phyloP scores from a whole-genome alignment of 2,329 filamentous ascomycete genomes.

The Dothidotthia symphoricarpi region DNA sequence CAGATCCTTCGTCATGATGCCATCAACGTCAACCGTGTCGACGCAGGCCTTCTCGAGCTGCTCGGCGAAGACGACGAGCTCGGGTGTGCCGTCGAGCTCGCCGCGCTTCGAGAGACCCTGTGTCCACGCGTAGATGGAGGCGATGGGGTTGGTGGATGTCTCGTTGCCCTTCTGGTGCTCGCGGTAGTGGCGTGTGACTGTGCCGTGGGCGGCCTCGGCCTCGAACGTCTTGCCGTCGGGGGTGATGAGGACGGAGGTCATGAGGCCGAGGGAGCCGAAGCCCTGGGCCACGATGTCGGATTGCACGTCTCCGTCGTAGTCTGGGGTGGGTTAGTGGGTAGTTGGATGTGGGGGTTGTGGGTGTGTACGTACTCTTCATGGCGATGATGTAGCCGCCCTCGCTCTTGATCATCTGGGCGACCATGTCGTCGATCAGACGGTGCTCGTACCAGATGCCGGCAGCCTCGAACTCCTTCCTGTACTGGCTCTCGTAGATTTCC shows the following conservation, averaged over 20 bases:
- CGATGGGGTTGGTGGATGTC: slow-evolving; percentile 98
- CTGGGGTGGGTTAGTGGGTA: slow-evolving; percentile 48
- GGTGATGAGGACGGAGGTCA: slow-evolving; percentile 97
- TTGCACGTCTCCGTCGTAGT: slow-evolving; percentile 99
- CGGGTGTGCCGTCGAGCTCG: slow-evolving; percentile 87
- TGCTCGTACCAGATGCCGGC: slow-evolving; percentile 99
- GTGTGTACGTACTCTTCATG: slow-evolving; percentile 71
- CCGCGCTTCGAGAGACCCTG: slow-evolving; percentile 90
- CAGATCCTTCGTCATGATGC: slow-evolving; percentile 99
- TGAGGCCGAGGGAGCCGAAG: slow-evolving; percentile 95
- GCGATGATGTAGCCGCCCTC: slow-evolving; percentile 95
- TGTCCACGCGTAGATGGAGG: slow-evolving; percentile 99
- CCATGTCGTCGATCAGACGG: slow-evolving; percentile 98
- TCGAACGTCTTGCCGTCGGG: slow-evolving; percentile 97
- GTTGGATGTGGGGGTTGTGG: background rate
- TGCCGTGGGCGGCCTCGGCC: slow-evolving; percentile 96
- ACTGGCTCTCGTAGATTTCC: slow-evolving; percentile 85
- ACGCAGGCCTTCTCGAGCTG: slow-evolving; percentile 88
- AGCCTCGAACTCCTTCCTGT: slow-evolving; percentile 84
- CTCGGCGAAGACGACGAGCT: slow-evolving; percentile 88
- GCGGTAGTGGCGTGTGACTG: slow-evolving; percentile 96
- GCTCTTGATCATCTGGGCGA: slow-evolving; percentile 99
- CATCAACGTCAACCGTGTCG: slow-evolving; percentile 88
- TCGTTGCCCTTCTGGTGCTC: slow-evolving; percentile 98
- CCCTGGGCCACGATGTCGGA: slow-evolving; percentile 98